A percentile compares a stretch with the other conserved stretches of the same genome.
Conservation (phyloP, 2,329 filamentous ascomycete species). For the Curvularia sp. region DNA sequence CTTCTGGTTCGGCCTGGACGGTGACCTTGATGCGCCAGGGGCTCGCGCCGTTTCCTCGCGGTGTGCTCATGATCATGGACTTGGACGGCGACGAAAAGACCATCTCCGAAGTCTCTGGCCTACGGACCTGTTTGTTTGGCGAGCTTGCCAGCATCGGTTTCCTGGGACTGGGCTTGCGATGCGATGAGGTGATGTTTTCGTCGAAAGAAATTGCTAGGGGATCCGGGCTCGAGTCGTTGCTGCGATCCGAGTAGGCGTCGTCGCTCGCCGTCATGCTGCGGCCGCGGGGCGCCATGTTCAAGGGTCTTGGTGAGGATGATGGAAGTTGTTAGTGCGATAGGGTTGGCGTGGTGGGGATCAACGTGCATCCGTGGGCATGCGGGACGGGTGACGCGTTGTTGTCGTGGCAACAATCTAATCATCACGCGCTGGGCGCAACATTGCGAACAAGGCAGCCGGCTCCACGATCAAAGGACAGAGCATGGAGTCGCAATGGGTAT, state of each 20-base stretch:
- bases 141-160: slow-evolving; percentile 41
- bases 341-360: slow-evolving; percentile 22
- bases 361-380: slow-evolving; percentile 24
- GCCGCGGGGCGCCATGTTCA: slow-evolving; percentile 37
- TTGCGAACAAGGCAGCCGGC: slow-evolving; percentile 23
- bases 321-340: slow-evolving; percentile 21
- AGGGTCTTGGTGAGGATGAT: slow-evolving; percentile 14
- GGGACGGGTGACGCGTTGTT: slow-evolving; percentile 28
- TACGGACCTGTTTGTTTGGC: slow-evolving; percentile 39
- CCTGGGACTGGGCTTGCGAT: slow-evolving; percentile 31
- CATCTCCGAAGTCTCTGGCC: slow-evolving; percentile 28
- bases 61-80: slow-evolving; percentile 56
- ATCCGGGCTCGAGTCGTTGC: slow-evolving; percentile 49
- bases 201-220: slow-evolving; percentile 44
- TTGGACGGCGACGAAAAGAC: slow-evolving; percentile 52
- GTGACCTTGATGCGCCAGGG: slow-evolving; percentile 61
- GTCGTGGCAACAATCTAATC: slow-evolving; percentile 47
- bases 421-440: slow-evolving; percentile 16
- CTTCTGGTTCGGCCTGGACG: slow-evolving; percentile 56
- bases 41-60: slow-evolving; percentile 48
- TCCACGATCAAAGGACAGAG: slow-evolving; percentile 16
- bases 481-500: slow-evolving; percentile 50
- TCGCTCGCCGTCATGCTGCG: slow-evolving; percentile 27
- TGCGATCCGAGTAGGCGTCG: slow-evolving; percentile 25
- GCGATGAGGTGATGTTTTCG: slow-evolving; percentile 31